phyloP scores from a whole-genome alignment of 2,329 filamentous ascomycete species.

The Talaromyces albobiverticillius region DNA sequence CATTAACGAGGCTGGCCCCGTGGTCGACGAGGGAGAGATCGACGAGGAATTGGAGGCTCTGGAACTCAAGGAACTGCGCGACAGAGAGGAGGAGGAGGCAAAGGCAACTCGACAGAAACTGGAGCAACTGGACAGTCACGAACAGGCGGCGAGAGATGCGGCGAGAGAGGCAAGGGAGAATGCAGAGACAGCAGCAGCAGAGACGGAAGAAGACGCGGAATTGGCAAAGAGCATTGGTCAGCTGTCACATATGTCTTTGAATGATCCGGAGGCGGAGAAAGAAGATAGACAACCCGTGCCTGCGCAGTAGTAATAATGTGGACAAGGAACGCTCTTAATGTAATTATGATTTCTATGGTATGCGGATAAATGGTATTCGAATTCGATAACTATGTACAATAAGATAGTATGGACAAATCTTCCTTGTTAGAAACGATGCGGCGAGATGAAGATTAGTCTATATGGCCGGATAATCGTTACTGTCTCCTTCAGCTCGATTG shows the following conservation, averaged over 20 bases:
- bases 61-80: conserved; percentile 57
- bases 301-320: conserved; percentile 9
- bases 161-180: conserved; percentile 24
- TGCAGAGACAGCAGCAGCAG: conserved; percentile 24
- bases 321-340: not conserved
- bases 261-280: not conserved
- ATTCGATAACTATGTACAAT: not conserved
- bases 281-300: conserved; percentile 5
- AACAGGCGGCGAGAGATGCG: conserved; percentile 41
- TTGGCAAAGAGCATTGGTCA: conserved; percentile 38
- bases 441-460: not conserved
- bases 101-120: conserved; percentile 48
- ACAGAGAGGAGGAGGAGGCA: conserved; percentile 49
- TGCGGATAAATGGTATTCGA: not conserved
- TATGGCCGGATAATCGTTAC: not conserved
- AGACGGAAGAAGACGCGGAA: conserved; percentile 7
- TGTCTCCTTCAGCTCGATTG: not conserved
- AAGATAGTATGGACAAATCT: not conserved
- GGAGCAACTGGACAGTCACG: conserved; percentile 45
- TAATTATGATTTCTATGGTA: not conserved
- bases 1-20: conserved; percentile 61
- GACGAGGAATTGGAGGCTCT: conserved; percentile 83
- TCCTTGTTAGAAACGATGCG: not conserved
- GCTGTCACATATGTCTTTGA: conserved; percentile 41
- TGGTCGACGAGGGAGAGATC: conserved; percentile 76